Percentiles rank a stretch among this genome's conserved stretches.
Conservation (phyloP, 768 basidiomycete species). For the Exidia glandulosa region DNA sequence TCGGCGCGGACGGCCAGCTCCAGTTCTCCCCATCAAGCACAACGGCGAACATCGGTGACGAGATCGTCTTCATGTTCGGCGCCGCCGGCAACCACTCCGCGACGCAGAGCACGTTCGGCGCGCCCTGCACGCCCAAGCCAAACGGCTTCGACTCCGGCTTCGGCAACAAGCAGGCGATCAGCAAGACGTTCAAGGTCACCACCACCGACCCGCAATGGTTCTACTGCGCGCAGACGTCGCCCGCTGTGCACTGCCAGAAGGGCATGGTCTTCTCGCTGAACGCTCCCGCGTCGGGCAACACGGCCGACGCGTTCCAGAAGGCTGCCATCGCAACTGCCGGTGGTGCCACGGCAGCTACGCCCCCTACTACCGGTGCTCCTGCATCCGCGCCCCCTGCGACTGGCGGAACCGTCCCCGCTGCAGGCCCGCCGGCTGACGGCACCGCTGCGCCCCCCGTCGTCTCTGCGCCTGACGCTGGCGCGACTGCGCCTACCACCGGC, state of each 20-base stretch:
- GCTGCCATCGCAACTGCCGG: slow-evolving; percentile 22
- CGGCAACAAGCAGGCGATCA: neutral
- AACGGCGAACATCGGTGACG: slow-evolving; percentile 25
- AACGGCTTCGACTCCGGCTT: slow-evolving; percentile 50
- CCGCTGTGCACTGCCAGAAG: slow-evolving; percentile 29
- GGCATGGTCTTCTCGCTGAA: slow-evolving; percentile 39
- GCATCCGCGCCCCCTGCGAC: no score
- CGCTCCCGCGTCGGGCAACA: slow-evolving; percentile 32
- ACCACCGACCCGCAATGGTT: no score
- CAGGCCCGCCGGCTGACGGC: no score
- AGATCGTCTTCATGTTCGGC: slow-evolving; percentile 31
- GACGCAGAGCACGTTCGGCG: slow-evolving; percentile 42
- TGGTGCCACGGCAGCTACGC: no score
- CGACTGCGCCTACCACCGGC: no score
- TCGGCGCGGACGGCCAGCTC: slow-evolving; percentile 14
- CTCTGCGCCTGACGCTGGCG: no score
- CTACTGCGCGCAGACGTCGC: slow-evolving; percentile 41
- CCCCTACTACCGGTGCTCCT: no score
- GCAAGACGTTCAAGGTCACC: no score
- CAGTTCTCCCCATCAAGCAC: slow-evolving; percentile 23
- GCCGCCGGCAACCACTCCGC: no score
- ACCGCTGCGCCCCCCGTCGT: no score
- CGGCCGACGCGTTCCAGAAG: slow-evolving; percentile 25
- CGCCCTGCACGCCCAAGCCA: slow-evolving; percentile 31
- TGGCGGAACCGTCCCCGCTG: no score